Conservation (phyloP, 2,329 filamentous ascomycete genomes). For the Ophiostoma ips region DNA sequence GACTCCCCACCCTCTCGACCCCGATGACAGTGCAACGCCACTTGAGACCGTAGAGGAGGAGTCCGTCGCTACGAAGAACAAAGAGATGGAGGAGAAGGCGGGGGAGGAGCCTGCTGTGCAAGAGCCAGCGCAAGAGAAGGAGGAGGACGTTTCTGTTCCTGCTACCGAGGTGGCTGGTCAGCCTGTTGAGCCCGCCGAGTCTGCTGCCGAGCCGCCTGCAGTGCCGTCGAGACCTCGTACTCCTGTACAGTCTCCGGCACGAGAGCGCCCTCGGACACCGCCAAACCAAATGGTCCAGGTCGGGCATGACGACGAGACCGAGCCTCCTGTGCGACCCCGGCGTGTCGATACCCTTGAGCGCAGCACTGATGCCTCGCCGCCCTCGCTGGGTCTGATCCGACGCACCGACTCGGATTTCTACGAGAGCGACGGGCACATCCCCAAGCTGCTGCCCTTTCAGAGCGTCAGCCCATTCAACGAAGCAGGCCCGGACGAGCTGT, state of each 20-base stretch:
- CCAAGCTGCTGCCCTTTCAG: conserved; percentile 19
- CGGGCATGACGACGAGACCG: too few relatives aligned
- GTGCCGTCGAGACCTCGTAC: too few relatives aligned
- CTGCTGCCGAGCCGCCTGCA: not conserved
- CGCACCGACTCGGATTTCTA: conserved; percentile 15
- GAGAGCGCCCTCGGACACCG: too few relatives aligned
- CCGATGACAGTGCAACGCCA: conserved; percentile 1
- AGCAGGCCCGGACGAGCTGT: not conserved
- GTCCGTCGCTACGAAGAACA: conserved; percentile 1
- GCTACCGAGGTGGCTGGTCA: not conserved
- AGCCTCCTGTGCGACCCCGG: too few relatives aligned
- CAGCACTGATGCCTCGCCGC: not conserved
- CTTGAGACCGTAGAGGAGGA: not conserved
- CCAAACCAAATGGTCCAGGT: too few relatives aligned
- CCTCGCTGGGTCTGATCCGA: conserved; percentile 16
- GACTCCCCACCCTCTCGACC: not conserved
- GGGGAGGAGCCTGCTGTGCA: not conserved
- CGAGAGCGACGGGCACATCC: conserved; percentile 19
- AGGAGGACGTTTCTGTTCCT: too few relatives aligned
- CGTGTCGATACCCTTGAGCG: not conserved
- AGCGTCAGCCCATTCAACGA: conserved; percentile 14
- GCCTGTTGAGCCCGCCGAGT: not conserved
- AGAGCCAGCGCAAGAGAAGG: not conserved
- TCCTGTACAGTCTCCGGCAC: too few relatives aligned
- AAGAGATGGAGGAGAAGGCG: conserved; percentile 3